A percentile compares a stretch with the other conserved stretches of the same genome.
phyloP scores from a whole-genome alignment of 495 filamentous ascomycete species.

The Penicilliopsis zonata region DNA sequence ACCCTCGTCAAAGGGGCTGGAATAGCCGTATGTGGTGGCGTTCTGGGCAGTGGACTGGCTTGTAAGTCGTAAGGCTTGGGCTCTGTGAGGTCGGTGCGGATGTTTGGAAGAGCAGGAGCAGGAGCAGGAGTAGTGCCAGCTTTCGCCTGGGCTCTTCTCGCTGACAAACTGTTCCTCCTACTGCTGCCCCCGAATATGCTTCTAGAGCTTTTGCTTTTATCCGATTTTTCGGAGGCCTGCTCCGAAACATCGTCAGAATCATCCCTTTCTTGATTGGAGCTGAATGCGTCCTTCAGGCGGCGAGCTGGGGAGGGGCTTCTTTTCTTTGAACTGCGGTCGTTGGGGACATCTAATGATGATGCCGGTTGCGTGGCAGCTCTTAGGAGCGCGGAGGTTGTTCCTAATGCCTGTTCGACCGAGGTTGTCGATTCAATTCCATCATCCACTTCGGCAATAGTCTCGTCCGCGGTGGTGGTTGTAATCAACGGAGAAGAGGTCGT shows the following conservation, averaged over 20 bases:
- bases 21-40: conserved; percentile 30
- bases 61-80: conserved; percentile 13
- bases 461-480: conserved; percentile 39
- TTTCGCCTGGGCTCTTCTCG: conserved; percentile 20
- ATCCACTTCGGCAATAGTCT: conserved; percentile 12
- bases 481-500: conserved; percentile 76
- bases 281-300: conserved; percentile 35
- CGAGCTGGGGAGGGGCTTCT: conserved; percentile 30
- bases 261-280: conserved; percentile 24
- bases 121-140: conserved; percentile 19
- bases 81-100: conserved; percentile 24
- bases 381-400: conserved; percentile 9
- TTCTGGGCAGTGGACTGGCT: conserved; percentile 19
- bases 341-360: conserved; percentile 20
- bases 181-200: conserved; percentile 18
- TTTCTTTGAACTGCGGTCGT: conserved; percentile 19
- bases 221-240: conserved; percentile 22
- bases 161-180: conserved; percentile 29
- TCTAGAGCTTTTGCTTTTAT: conserved; percentile 15
- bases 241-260: conserved; percentile 25
- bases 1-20: conserved; percentile 37
- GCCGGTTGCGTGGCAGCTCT: conserved; percentile 13
- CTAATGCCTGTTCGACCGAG: conserved; percentile 19
- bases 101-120: conserved; percentile 21
- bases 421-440: conserved; percentile 18